phyloP scores from a whole-genome alignment of 345 rosid species.

The Aquilaria sinensis region DNA sequence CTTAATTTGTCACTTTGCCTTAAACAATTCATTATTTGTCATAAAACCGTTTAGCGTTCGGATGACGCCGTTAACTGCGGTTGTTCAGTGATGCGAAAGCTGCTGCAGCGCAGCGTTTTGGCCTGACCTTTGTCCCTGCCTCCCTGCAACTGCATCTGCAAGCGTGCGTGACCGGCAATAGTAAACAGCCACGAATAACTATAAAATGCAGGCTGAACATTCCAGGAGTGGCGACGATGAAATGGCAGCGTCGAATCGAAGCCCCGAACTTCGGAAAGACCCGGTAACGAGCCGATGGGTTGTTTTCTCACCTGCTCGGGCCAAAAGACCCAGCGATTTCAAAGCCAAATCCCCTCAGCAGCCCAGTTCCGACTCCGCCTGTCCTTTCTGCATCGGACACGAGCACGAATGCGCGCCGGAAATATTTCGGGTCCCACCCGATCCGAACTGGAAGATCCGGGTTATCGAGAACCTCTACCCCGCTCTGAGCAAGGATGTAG shows the following conservation, averaged over 20 bases:
- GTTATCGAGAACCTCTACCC: constrained; percentile 90
- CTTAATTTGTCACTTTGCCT: constrained; percentile 9
- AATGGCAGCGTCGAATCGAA: constrained; percentile 18
- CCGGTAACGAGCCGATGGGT: constrained; percentile 65
- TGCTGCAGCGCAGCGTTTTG: too few species aligned
- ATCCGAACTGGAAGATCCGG: constrained; percentile 59
- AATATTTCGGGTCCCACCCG: constrained; percentile 67
- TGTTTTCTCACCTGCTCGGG: constrained; percentile 65
- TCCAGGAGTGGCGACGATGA: too few species aligned
- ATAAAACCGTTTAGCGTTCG: too few species aligned
- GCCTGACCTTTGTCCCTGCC: too few species aligned
- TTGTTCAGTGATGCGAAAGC: too few species aligned
- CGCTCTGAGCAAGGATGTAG: constrained; percentile 56
- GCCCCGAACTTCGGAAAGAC: constrained; percentile 65
- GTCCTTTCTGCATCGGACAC: constrained; percentile 84
- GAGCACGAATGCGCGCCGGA: constrained; percentile 82
- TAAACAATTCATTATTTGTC: too few species aligned
- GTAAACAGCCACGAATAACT: too few species aligned
- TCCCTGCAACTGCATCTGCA: too few species aligned
- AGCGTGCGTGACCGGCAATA: too few species aligned
- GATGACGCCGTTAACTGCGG: too few species aligned
- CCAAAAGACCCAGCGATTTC: constrained; percentile 74
- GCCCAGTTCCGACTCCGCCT: constrained; percentile 23
- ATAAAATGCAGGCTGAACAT: too few species aligned
- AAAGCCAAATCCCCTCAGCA: constrained; percentile 56